phyloP scores from a whole-genome alignment of 164 flowering plant genomes.

The Paratinospora sagittata region DNA sequence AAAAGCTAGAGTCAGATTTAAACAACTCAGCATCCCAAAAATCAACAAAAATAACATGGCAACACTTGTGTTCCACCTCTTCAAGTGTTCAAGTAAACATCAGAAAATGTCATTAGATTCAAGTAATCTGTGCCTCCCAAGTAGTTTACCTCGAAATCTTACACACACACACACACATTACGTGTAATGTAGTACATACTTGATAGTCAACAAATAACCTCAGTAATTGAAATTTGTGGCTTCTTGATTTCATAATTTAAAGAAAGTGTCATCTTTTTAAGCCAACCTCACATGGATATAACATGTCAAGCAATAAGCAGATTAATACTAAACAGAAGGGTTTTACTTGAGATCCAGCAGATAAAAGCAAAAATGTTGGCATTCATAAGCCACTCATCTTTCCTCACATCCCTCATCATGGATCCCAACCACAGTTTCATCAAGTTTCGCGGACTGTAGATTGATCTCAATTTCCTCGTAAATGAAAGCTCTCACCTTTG shows the following conservation, averaged over 20 bases:
- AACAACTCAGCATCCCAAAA: background rate
- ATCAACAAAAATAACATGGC: background rate
- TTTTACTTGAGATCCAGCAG: background rate
- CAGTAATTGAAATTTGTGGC: no score
- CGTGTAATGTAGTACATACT: background rate
- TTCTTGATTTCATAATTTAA: no score
- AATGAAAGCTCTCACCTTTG: conserved; percentile 21
- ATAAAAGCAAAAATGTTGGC: background rate
- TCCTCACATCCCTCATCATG: background rate
- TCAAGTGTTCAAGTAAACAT: background rate
- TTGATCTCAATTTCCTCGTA: background rate
- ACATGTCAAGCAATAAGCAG: background rate
- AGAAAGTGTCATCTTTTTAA: no score
- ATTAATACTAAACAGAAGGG: background rate
- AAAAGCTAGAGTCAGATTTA: background rate
- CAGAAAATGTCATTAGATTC: background rate
- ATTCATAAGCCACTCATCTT: background rate
- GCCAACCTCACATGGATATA: background rate
- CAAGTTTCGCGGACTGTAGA: background rate
- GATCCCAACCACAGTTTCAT: background rate
- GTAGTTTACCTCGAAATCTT: background rate
- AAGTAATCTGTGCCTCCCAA: no score
- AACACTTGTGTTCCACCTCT: background rate
- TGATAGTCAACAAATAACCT: background rate
- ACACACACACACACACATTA: no score